Evolutionary conservation across 2,329 filamentous ascomycete genomes (phyloP).

Genomic region (Cordyceps pruinosa): DNA sequence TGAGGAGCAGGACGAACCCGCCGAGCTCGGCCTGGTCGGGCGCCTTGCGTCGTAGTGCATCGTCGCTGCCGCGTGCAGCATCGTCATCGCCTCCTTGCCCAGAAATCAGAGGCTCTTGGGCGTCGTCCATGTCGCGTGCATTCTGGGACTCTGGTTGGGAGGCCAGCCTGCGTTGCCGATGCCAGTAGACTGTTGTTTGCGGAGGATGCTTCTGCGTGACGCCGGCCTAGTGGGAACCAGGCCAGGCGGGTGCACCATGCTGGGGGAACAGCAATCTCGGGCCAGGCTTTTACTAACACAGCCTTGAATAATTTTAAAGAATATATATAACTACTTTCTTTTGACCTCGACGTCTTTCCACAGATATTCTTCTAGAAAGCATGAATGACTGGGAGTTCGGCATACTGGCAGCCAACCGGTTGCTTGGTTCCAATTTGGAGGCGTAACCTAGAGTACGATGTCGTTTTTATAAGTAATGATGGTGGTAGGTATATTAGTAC

Average conservation of each 20-base stretch:
- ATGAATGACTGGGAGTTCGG: too few relatives aligned
- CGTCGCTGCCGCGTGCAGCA: constrained; percentile 22
- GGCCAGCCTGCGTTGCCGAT: not conserved
- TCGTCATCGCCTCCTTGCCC: constrained; percentile 23
- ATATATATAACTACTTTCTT: too few relatives aligned
- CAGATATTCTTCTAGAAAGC: too few relatives aligned
- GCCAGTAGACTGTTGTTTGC: not conserved
- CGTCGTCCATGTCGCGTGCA: constrained; percentile 26
- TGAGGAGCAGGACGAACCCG: constrained; percentile 54
- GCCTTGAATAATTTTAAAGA: too few relatives aligned
- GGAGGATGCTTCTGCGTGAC: not conserved
- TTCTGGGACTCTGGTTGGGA: not conserved
- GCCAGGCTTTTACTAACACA: too few relatives aligned
- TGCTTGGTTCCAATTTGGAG: too few relatives aligned
- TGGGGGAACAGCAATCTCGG: too few relatives aligned
- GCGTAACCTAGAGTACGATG: too few relatives aligned
- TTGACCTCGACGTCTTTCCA: too few relatives aligned
- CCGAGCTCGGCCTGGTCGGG: constrained; percentile 28
- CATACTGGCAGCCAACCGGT: too few relatives aligned
- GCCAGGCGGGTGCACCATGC: not conserved
- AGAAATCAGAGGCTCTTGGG: constrained; percentile 34
- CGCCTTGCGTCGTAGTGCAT: constrained; percentile 24
- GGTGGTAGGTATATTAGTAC: too few relatives aligned
- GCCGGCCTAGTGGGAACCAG: not conserved
- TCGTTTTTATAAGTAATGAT: too few relatives aligned